These are phyloP conservation scores for Pythium chondricola DNA, from an alignment of 352 stramenopile genomes.

Conservation along the genomic window DNA sequence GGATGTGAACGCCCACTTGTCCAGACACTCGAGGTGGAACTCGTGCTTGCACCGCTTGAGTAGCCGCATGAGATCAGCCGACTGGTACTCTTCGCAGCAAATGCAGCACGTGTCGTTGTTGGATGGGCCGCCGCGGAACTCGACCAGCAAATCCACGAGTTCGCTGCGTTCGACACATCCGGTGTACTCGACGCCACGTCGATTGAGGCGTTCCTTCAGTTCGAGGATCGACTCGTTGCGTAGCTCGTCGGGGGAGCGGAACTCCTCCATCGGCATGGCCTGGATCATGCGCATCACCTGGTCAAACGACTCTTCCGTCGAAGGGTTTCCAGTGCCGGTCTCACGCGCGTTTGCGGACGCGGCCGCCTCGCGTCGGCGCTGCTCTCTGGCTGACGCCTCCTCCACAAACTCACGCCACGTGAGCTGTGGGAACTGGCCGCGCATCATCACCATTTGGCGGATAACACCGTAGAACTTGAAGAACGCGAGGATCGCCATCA, in stretches of 20 bases:
- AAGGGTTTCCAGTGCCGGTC: slow-evolving; percentile 7
- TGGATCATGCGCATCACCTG: slow-evolving; percentile 72
- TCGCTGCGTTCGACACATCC: slow-evolving; percentile 66
- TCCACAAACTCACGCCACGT: slow-evolving; percentile 49
- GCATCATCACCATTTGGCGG: slow-evolving; percentile 32
- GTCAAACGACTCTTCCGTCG: slow-evolving; percentile 57
- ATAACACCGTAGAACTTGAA: slow-evolving; percentile 53
- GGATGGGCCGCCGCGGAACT: slow-evolving; percentile 66
- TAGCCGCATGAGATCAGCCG: slow-evolving; percentile 67
- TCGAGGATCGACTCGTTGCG: slow-evolving; percentile 46
- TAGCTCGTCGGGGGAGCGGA: slow-evolving; percentile 52
- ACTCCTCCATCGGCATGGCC: slow-evolving; percentile 78
- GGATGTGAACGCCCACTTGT: slow-evolving; percentile 84
- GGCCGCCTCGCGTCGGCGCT: slow-evolving; percentile 25
- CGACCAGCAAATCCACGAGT: slow-evolving; percentile 60
- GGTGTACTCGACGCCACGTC: slow-evolving; percentile 51
- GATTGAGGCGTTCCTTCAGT: slow-evolving; percentile 66
- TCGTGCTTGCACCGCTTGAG: slow-evolving; percentile 82
- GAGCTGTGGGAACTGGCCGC: slow-evolving; percentile 41
- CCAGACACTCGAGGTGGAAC: slow-evolving; percentile 85
- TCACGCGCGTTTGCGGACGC: slow-evolving; percentile 33
- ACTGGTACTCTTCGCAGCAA: slow-evolving; percentile 82
- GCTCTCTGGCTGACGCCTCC: slow-evolving; percentile 42
- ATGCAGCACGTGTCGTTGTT: slow-evolving; percentile 88
- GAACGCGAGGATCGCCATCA: slow-evolving; percentile 44